These are phyloP conservation scores for Diaporthe helianthi DNA, from an alignment of 2,329 filamentous ascomycete species.

Conservation along the genomic window DNA sequence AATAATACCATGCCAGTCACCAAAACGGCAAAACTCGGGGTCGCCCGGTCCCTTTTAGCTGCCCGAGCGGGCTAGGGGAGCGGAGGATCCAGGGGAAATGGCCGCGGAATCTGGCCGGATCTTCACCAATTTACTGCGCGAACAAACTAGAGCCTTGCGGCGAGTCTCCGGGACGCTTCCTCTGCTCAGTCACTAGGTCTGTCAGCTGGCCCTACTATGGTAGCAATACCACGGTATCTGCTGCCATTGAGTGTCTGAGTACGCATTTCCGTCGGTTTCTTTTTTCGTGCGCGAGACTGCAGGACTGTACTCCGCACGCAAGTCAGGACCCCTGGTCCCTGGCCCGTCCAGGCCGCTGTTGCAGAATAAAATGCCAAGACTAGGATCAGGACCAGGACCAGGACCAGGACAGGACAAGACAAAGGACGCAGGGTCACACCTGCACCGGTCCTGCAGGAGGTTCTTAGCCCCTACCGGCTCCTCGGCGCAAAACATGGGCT, in stretches of 20 bases:
- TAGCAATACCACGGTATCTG: background rate
- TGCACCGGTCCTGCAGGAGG: slow-evolving; percentile 6
- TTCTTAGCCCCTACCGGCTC: slow-evolving; percentile 20
- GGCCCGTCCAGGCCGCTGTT: slow-evolving; percentile 22
- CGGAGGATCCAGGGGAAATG: slow-evolving; percentile 16
- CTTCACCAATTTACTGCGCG: background rate
- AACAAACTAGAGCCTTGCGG: background rate
- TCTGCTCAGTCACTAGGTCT: background rate
- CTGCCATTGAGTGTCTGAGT: background rate
- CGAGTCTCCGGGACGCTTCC: background rate
- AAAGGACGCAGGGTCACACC: too few species aligned
- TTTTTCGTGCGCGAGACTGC: background rate
- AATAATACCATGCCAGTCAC: slow-evolving; percentile 10
- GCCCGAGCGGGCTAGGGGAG: slow-evolving; percentile 5
- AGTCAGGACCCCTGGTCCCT: slow-evolving; percentile 20
- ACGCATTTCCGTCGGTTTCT: background rate
- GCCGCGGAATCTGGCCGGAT: slow-evolving; percentile 18
- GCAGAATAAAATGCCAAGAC: slow-evolving; percentile 22
- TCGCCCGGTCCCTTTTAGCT: background rate
- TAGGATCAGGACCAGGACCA: background rate
- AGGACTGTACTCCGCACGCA: background rate
- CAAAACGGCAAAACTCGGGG: slow-evolving; percentile 22
- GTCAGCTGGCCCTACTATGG: background rate
- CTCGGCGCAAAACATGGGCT: slow-evolving; percentile 24
- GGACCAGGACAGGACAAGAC: slow-evolving; percentile 8